These are phyloP conservation scores for Aegilops speltoides DNA, from an alignment of 176 grass and related monocot genomes.

Conservation along the genomic window DNA sequence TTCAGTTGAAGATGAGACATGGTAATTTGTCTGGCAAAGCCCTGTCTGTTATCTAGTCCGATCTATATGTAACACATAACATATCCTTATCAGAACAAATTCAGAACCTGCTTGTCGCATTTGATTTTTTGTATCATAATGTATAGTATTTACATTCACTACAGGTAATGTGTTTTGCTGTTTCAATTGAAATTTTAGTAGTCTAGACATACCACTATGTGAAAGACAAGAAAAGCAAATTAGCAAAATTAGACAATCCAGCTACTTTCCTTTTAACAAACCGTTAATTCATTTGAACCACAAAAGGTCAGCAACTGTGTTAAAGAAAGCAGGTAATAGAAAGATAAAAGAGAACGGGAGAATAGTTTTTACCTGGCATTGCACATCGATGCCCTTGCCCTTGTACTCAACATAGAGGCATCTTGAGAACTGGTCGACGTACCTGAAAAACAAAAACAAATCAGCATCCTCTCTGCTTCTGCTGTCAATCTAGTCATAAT, in stretches of 20 bases:
- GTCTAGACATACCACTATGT: too few species aligned
- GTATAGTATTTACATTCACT: too few species aligned
- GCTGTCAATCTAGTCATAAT: not conserved
- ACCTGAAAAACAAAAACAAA: conserved; percentile 42
- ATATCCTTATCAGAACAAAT: conserved; percentile 5
- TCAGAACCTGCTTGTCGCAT: not conserved
- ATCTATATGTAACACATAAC: not conserved
- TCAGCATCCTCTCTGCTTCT: not conserved
- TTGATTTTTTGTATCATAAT: too few species aligned
- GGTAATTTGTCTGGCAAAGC: not conserved
- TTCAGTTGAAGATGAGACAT: not conserved
- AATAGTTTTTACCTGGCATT: conserved; percentile 67
- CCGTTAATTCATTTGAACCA: conserved; percentile 2
- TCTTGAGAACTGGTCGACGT: conserved; percentile 88
- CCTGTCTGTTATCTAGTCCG: not conserved
- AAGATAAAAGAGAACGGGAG: conserved; percentile 9
- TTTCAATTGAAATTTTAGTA: too few species aligned
- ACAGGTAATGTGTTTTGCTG: too few species aligned
- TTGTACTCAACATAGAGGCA: conserved; percentile 91
- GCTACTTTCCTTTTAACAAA: not conserved
- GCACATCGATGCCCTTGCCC: conserved; percentile 93
- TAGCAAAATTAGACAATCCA: not conserved
- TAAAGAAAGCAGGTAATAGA: too few species aligned
- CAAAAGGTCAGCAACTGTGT: not conserved
- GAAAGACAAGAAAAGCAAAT: too few species aligned